These are phyloP conservation scores for Cyberlindnera petersonii DNA, from an alignment of 805 yeast species.

Conservation along the genomic window DNA sequence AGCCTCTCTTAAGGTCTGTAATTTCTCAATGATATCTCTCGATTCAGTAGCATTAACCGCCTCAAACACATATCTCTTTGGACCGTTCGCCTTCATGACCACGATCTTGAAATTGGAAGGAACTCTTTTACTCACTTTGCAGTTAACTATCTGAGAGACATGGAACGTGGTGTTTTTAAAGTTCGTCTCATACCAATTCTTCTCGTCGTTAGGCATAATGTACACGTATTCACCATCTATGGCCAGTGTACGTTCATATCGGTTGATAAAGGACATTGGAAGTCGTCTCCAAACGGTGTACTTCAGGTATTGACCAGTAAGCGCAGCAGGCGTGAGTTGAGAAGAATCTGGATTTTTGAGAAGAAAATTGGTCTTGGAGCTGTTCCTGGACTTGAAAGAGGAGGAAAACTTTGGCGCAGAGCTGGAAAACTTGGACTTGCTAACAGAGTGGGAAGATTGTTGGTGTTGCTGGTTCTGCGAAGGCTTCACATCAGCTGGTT, in stretches of 20 bases:
- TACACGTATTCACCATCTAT: constrained; percentile 94
- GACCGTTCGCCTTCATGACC: constrained; percentile 60
- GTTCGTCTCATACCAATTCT: constrained; percentile 59
- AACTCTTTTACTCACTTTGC: constrained; percentile 73
- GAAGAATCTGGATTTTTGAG: constrained; percentile 20
- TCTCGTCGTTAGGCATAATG: constrained; percentile 79
- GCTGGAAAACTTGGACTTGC: constrained; percentile 2
- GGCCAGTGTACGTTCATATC: constrained; percentile 79
- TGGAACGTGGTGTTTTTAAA: constrained; percentile 86
- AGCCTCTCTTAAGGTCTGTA: constrained; percentile 53
- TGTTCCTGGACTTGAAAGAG: constrained; percentile 33
- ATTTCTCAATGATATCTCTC: constrained; percentile 69
- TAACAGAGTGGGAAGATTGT: constrained; percentile 2
- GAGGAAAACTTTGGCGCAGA: constrained; percentile 17
- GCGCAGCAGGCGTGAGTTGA: constrained; percentile 20
- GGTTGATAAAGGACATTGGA: constrained; percentile 73
- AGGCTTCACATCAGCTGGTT: constrained; percentile 1
- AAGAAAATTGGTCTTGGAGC: constrained; percentile 28
- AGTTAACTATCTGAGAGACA: constrained; percentile 66
- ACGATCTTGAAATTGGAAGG: constrained; percentile 80
- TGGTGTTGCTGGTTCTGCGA: too few species aligned
- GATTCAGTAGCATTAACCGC: constrained; percentile 60
- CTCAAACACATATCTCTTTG: constrained; percentile 84
- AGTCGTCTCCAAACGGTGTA: constrained; percentile 89
- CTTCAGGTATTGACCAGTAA: constrained; percentile 49